These are phyloP conservation scores for Hippophae tibetana DNA, from an alignment of 306 rosid genomes.

Conservation along the genomic window DNA sequence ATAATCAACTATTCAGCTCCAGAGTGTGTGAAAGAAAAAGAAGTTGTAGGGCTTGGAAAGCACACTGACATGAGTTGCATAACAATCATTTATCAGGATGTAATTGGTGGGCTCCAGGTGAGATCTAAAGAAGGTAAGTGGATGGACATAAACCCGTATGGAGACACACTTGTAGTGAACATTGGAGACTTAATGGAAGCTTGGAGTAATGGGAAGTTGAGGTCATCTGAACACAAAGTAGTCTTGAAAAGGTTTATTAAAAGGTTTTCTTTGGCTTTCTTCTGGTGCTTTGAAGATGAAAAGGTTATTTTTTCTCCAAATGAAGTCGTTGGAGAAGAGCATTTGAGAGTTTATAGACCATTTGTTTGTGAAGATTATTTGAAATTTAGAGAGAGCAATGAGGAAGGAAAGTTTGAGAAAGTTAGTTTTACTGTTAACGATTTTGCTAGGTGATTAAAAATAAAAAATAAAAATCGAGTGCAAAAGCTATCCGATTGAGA, in stretches of 20 bases:
- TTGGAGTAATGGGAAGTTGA: conserved; percentile 63
- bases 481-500: too few relatives aligned
- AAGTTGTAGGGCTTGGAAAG: conserved; percentile 62
- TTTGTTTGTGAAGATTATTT: conserved; percentile 52
- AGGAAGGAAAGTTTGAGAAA: conserved; percentile 54
- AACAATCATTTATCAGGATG: conserved; percentile 58
- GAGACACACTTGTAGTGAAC: conserved; percentile 50
- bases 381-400: conserved; percentile 53
- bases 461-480: too few relatives aligned
- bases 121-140: conserved; percentile 58
- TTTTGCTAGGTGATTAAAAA: conserved; percentile 27
- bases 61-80: conserved; percentile 76
- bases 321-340: conserved; percentile 52
- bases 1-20: conserved; percentile 51
- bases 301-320: conserved; percentile 46
- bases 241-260: conserved; percentile 40
- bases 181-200: conserved; percentile 68
- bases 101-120: conserved; percentile 62
- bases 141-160: conserved; percentile 57
- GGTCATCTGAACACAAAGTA: conserved; percentile 65
- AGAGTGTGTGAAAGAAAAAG: conserved; percentile 13
- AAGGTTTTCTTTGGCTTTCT: conserved; percentile 59
- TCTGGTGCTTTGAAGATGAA: conserved; percentile 64
- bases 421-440: conserved; percentile 64
- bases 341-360: conserved; percentile 35